Percentiles rank a stretch among this genome's conserved stretches.
These are phyloP conservation scores for Quercus agrifolia DNA, from an alignment of 306 rosid genomes.

Conservation along the genomic window DNA sequence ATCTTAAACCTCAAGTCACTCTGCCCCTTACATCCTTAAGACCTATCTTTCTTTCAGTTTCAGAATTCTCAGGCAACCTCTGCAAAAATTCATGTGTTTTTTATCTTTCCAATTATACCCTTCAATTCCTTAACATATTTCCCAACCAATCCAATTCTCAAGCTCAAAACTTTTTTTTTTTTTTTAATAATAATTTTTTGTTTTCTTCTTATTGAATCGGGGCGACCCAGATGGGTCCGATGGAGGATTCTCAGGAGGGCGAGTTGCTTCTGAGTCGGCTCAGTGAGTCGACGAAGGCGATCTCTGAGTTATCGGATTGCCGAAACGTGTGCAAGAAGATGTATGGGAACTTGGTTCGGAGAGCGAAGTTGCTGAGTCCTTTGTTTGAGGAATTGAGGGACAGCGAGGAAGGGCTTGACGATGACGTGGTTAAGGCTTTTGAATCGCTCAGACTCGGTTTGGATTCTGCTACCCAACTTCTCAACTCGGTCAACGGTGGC, in stretches of 20 bases:
- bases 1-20: background rate
- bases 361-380: slow-evolving; percentile 85
- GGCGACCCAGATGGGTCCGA: slow-evolving; percentile 44
- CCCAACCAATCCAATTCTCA: background rate
- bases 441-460: slow-evolving; percentile 60
- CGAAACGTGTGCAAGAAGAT: slow-evolving; percentile 61
- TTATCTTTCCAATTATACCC: slow-evolving; percentile 8
- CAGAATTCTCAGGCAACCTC: slow-evolving; percentile 12
- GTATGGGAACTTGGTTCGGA: slow-evolving; percentile 71
- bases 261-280: slow-evolving; percentile 41
- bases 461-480: slow-evolving; percentile 60
- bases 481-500: slow-evolving; percentile 58
- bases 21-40: background rate
- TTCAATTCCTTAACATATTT: slow-evolving; percentile 5
- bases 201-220: slow-evolving; percentile 15
- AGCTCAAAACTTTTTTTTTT: background rate
- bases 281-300: slow-evolving; percentile 55
- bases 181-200: background rate
- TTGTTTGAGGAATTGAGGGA: slow-evolving; percentile 90
- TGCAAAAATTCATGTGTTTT: slow-evolving; percentile 16
- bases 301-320: slow-evolving; percentile 68
- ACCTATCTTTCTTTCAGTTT: background rate
- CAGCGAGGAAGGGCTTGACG: slow-evolving; percentile 43
- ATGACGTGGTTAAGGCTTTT: slow-evolving; percentile 49
- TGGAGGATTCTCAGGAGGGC: slow-evolving; percentile 21